Percentiles rank a stretch among this genome's conserved stretches.
Evolutionary conservation across 1,284 basidiomycete genomes (phyloP).

Genomic region (Sphaerobolus stellatus): DNA sequence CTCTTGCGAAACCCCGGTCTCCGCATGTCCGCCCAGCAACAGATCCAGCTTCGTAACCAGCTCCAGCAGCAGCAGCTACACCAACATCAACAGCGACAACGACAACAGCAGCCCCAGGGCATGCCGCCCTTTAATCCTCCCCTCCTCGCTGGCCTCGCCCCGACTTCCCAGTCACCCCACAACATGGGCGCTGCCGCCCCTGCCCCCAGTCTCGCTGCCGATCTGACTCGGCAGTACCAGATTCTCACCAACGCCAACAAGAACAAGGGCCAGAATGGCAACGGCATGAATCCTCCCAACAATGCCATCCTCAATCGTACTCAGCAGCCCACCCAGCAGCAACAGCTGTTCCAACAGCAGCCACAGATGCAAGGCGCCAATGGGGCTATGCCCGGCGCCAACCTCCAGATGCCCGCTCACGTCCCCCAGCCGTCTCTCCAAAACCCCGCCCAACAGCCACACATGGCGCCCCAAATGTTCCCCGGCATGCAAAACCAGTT

Average conservation of each 20-base stretch:
- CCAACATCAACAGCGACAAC: conserved; percentile 31
- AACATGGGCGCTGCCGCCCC: neutral
- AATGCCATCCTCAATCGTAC: neutral
- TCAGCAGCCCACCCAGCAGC: conserved; percentile 1
- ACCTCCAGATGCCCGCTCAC: neutral
- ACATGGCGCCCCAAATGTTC: conserved; percentile 7
- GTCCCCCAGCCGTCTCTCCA: neutral
- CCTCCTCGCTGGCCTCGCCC: conserved; percentile 2
- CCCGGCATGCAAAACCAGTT: neutral
- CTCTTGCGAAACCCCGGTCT: neutral
- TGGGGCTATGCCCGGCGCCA: neutral
- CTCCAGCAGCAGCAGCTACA: conserved; percentile 28
- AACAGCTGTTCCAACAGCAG: conserved; percentile 2
- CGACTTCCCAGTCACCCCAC: neutral
- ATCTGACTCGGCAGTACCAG: conserved; percentile 7
- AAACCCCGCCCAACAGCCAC: conserved; percentile 2
- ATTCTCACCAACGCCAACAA: conserved; percentile 12
- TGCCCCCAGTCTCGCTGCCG: neutral
- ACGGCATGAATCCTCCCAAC: neutral
- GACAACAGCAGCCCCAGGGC: conserved; percentile 10
- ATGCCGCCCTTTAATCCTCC: conserved; percentile 11
- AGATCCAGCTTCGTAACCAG: neutral
- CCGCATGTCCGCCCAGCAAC: neutral
- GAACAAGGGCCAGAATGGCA: conserved; percentile 23
- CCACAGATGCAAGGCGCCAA: conserved; percentile 6